A percentile compares a stretch with the other conserved stretches of the same genome.
phyloP scores from a whole-genome alignment of 805 yeast genomes.

The Ogataea allantospora region DNA sequence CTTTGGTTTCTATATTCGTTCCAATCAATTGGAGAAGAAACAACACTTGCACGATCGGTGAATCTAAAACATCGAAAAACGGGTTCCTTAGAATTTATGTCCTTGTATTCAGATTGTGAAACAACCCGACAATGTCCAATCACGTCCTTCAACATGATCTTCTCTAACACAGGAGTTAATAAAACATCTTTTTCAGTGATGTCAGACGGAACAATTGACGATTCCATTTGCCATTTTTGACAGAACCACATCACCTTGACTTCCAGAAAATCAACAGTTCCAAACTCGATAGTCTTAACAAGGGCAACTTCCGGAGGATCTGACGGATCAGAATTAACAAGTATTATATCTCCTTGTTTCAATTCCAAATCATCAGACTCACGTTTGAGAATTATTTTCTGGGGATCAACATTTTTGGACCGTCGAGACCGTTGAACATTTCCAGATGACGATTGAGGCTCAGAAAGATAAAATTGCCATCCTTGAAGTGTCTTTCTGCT shows the following conservation, averaged over 20 bases:
- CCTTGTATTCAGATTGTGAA: conserved; percentile 38
- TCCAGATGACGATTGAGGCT: conserved; percentile 5
- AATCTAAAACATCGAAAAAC: conserved; percentile 43
- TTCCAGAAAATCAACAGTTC: conserved; percentile 48
- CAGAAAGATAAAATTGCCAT: conserved; percentile 34
- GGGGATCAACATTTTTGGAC: neutral
- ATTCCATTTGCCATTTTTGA: conserved; percentile 40
- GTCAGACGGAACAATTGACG: conserved; percentile 27
- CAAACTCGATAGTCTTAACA: conserved; percentile 51
- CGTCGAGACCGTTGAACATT: conserved; percentile 22
- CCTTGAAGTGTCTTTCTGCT: conserved; percentile 31
- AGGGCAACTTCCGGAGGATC: conserved; percentile 43
- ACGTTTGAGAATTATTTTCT: conserved; percentile 36
- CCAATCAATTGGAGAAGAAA: conserved; percentile 42
- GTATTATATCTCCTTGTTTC: conserved; percentile 51
- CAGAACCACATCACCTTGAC: conserved; percentile 48
- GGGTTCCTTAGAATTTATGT: conserved; percentile 31
- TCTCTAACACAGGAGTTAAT: conserved; percentile 51
- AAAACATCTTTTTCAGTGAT: conserved; percentile 43
- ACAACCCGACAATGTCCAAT: conserved; percentile 45
- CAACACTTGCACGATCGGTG: conserved; percentile 35
- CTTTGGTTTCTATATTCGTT: conserved; percentile 30
- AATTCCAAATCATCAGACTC: conserved; percentile 47
- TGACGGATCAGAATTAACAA: conserved; percentile 36
- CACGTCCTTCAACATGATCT: conserved; percentile 43